phyloP scores from a whole-genome alignment of 2,329 filamentous ascomycete genomes.

The Trichophaea hybrida region DNA sequence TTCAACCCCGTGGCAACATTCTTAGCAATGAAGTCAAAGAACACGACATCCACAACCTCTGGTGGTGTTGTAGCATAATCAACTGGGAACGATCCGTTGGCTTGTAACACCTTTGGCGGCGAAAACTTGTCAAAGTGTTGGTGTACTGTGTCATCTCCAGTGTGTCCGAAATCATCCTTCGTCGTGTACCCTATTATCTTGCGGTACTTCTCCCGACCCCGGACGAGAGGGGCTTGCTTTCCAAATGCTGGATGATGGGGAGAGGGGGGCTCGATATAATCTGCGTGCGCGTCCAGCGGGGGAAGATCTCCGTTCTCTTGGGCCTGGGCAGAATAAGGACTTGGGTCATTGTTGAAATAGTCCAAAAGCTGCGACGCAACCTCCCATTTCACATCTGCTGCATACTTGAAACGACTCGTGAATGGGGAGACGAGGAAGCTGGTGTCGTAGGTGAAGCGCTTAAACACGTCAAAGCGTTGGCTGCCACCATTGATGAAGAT shows the following conservation, averaged over 20 bases:
- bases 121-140: slow-evolving; percentile 56
- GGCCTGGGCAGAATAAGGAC: slow-evolving; percentile 32
- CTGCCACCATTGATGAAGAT: slow-evolving; percentile 79
- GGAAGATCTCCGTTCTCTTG: slow-evolving; percentile 2
- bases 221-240: not conserved
- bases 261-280: not conserved
- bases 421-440: slow-evolving; percentile 83
- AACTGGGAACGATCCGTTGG: slow-evolving; percentile 47
- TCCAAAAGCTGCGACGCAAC: slow-evolving; percentile 50
- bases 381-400: slow-evolving; percentile 67
- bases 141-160: slow-evolving; percentile 87
- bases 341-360: slow-evolving; percentile 42
- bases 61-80: slow-evolving; percentile 37
- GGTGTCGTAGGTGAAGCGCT: slow-evolving; percentile 74
- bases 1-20: slow-evolving; percentile 8
- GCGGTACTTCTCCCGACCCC: not conserved
- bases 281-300: not conserved
- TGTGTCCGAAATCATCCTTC: slow-evolving; percentile 61
- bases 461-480: slow-evolving; percentile 89
- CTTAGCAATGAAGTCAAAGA: slow-evolving; percentile 12
- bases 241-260: not conserved
- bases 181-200: slow-evolving; percentile 68
- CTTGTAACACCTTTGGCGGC: slow-evolving; percentile 72
- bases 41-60: slow-evolving; percentile 56
- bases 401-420: slow-evolving; percentile 57